phyloP scores from a whole-genome alignment of 1,139 yeast genomes.

The Scheffersomyces titani region DNA sequence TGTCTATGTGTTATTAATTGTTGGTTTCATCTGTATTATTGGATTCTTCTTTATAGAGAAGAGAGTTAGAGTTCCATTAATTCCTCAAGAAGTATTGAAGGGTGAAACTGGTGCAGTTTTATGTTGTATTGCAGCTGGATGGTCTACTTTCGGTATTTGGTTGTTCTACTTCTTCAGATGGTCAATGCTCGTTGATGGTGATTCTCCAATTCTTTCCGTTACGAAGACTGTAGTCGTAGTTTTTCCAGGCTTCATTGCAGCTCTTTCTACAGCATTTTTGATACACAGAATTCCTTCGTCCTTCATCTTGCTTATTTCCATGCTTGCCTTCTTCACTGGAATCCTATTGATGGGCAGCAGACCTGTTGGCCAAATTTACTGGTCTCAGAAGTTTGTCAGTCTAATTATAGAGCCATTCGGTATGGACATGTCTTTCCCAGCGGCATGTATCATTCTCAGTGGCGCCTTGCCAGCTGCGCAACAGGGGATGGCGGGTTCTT shows the following conservation, averaged over 20 bases:
- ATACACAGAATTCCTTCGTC: slow-evolving; percentile 41
- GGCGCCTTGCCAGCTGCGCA: slow-evolving; percentile 51
- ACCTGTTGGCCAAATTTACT: slow-evolving; percentile 48
- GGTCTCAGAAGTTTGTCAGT: slow-evolving; percentile 56
- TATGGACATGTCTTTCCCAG: slow-evolving; percentile 69
- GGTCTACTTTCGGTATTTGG: slow-evolving; percentile 67
- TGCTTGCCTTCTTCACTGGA: slow-evolving; percentile 46
- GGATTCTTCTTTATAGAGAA: slow-evolving; percentile 39
- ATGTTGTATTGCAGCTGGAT: slow-evolving; percentile 54
- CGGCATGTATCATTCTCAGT: slow-evolving; percentile 55
- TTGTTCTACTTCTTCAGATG: slow-evolving; percentile 45
- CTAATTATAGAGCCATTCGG: slow-evolving; percentile 53
- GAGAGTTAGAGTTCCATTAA: slow-evolving; percentile 42
- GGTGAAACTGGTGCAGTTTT: slow-evolving; percentile 48
- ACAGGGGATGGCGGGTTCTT: slow-evolving; percentile 69
- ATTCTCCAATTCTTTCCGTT: slow-evolving; percentile 36
- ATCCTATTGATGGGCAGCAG: slow-evolving; percentile 44
- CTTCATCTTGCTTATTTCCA: slow-evolving; percentile 44
- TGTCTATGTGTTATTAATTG: slow-evolving; percentile 50
- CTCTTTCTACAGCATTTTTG: slow-evolving; percentile 41
- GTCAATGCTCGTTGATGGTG: slow-evolving; percentile 29
- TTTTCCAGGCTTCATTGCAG: slow-evolving; percentile 44
- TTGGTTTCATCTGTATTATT: slow-evolving; percentile 41
- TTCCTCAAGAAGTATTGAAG: slow-evolving; percentile 43
- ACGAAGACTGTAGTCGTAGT: slow-evolving; percentile 27